Conservation (phyloP, 2,329 filamentous ascomycete genomes). For the Fusarium sp. region DNA sequence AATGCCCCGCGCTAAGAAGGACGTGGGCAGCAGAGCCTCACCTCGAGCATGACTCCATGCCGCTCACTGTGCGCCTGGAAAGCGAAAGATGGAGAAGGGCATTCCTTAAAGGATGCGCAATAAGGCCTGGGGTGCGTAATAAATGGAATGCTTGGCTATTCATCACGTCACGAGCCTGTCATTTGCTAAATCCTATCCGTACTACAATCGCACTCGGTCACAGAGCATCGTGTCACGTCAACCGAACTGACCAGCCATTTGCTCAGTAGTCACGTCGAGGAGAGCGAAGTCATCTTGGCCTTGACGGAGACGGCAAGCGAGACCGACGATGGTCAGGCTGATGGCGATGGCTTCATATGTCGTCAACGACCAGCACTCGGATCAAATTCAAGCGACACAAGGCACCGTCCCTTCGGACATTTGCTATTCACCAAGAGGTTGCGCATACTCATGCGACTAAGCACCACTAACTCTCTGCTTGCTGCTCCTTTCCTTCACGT, state of each 20-base stretch:
- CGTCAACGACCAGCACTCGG: too few species aligned
- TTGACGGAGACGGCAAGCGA: too few species aligned
- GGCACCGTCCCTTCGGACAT: too few species aligned
- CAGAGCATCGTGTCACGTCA: not conserved
- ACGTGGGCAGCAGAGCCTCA: conserved; percentile 35
- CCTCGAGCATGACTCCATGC: conserved; percentile 2
- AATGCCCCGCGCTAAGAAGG: conserved; percentile 55
- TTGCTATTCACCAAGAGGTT: too few species aligned
- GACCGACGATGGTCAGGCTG: too few species aligned
- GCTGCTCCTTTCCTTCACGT: too few species aligned
- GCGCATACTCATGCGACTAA: too few species aligned
- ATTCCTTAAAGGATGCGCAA: not conserved
- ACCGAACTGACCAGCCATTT: not conserved
- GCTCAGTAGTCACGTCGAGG: not conserved
- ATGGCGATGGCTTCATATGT: too few species aligned
- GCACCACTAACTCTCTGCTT: too few species aligned
- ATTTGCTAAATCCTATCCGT: not conserved
- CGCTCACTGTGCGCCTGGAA: not conserved
- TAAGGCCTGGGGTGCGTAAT: not conserved
- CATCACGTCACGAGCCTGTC: not conserved
- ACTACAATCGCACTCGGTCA: not conserved
- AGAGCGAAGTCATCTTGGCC: too few species aligned
- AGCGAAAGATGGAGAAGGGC: not conserved
- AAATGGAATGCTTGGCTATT: not conserved
- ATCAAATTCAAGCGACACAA: too few species aligned